These are phyloP conservation scores for Casuarina cunninghamiana DNA, from an alignment of 306 rosid species.

Conservation along the genomic window DNA sequence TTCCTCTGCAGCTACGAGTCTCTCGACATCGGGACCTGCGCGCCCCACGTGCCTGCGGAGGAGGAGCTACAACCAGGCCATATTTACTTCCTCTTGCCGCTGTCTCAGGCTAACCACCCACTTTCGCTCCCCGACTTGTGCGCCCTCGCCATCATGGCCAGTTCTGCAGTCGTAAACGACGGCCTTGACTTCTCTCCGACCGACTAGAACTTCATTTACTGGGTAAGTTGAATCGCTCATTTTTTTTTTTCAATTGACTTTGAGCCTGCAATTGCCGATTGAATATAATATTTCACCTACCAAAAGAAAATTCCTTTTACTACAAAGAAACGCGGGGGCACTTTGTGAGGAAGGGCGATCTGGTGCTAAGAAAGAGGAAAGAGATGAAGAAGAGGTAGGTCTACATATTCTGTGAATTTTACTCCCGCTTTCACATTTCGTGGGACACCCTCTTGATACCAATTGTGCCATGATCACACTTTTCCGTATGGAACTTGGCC, in stretches of 20 bases:
- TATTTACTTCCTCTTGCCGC: slow-evolving; percentile 71
- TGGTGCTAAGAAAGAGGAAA: too few species aligned
- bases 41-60: slow-evolving; percentile 49
- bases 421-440: background rate
- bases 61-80: slow-evolving; percentile 60
- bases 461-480: too few species aligned
- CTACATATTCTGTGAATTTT: background rate
- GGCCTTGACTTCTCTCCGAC: background rate
- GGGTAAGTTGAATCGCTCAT: background rate
- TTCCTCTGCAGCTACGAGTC: slow-evolving; percentile 69
- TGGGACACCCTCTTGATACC: too few species aligned
- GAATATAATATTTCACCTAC: too few species aligned
- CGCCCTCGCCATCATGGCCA: slow-evolving; percentile 60
- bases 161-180: slow-evolving; percentile 36
- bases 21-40: slow-evolving; percentile 53
- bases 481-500: too few species aligned
- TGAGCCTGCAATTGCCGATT: background rate
- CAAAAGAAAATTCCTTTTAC: too few species aligned
- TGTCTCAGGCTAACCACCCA: slow-evolving; percentile 35
- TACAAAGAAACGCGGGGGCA: background rate
- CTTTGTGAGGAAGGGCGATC: background rate
- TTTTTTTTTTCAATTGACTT: background rate
- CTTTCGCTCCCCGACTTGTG: slow-evolving; percentile 65
- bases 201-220: background rate
- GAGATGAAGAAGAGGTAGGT: too few species aligned